Evolutionary conservation across 495 filamentous ascomycete species (phyloP), one percentile per base, ranked within the genome.

Genomic region (Glonium stellatum): DNA sequence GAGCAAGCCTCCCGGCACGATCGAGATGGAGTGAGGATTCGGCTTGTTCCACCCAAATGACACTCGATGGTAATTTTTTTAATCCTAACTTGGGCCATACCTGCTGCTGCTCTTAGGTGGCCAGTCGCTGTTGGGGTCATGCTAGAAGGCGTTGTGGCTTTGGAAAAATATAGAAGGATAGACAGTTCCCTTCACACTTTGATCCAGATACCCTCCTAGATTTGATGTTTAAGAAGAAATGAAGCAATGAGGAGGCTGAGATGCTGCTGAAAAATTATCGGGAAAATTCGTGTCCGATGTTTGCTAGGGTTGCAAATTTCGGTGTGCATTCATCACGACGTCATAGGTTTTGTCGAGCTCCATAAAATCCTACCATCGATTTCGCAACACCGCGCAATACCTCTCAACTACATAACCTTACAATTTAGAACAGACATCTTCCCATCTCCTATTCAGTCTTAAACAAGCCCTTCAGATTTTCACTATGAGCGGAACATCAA

Each of bases 1-100:
- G 21, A 88, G 84, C 77, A 92, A 92, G 76, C 88, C 89, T 41
- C 88, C 88, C 39, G 88, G 84, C 58, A 89, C 84, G 4, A 89
- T 88, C 66, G 87, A 89, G 74, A 78, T 89, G 77, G 84, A 87
- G 73, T 89, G 71, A 60, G 25, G 21, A 23, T 11, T 15, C 19
- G 11, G 19, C 48, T 27, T 25, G n/a, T 23, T 18, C 12, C 39
- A 4, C 13, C 39, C 4, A 44, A 13, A 13, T 44, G 4, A 44
- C 39, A 4, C 27, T 31, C 27, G 2, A 11, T 15, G 39, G 2
- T n/a, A n/a, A 18, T 44, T 44, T 18, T 11, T 44, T 44, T 13
- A 44, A 1, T 18, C 39, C 4, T 44, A 44, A 31, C 6, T 31
- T 31, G 27, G 27, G 27, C 6, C 27, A 31, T 31, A 6, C 27